These are phyloP conservation scores for Viola odorata DNA, from an alignment of 345 rosid species.

Conservation along the genomic window DNA sequence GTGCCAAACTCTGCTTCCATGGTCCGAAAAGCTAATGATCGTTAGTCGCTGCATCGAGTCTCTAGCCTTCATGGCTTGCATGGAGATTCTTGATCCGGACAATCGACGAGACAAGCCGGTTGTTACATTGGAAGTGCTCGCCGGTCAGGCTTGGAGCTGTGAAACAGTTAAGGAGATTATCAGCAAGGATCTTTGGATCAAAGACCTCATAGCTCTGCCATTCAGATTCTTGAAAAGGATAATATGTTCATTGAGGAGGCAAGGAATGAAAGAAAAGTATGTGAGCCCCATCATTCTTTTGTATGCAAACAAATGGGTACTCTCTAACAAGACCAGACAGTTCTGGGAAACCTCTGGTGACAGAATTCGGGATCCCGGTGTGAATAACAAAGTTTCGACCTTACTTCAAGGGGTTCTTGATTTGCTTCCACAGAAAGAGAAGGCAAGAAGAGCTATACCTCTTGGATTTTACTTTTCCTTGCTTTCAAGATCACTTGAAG, in stretches of 20 bases:
- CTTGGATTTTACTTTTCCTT: constrained; percentile 66
- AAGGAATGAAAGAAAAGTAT: constrained; percentile 80
- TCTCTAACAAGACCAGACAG: constrained; percentile 37
- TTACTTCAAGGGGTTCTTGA: constrained; percentile 51
- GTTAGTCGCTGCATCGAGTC: constrained; percentile 79
- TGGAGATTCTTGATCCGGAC: constrained; percentile 92
- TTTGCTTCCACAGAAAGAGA: constrained; percentile 48
- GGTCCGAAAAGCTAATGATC: constrained; percentile 57
- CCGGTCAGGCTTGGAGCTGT: constrained; percentile 49
- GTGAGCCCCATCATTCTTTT: constrained; percentile 59
- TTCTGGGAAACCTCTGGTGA: constrained; percentile 36
- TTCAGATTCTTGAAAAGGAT: constrained; percentile 65
- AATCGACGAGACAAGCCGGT: constrained; percentile 53
- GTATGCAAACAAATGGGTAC: constrained; percentile 53
- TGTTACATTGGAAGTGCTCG: constrained; percentile 42
- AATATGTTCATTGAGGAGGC: constrained; percentile 64
- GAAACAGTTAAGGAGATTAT: constrained; percentile 36
- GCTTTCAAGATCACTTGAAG: constrained; percentile 44
- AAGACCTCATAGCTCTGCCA: constrained; percentile 63
- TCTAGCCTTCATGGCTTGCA: constrained; percentile 76
- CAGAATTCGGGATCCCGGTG: constrained; percentile 9
- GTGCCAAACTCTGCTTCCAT: constrained; percentile 50
- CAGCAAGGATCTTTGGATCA: constrained; percentile 62
- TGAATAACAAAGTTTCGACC: constrained; percentile 17
- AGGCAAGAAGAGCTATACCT: constrained; percentile 46